A percentile compares a stretch with the other conserved stretches of the same genome.
phyloP scores from a whole-genome alignment of 768 basidiomycete species.

The Antrodiella citrinella region DNA sequence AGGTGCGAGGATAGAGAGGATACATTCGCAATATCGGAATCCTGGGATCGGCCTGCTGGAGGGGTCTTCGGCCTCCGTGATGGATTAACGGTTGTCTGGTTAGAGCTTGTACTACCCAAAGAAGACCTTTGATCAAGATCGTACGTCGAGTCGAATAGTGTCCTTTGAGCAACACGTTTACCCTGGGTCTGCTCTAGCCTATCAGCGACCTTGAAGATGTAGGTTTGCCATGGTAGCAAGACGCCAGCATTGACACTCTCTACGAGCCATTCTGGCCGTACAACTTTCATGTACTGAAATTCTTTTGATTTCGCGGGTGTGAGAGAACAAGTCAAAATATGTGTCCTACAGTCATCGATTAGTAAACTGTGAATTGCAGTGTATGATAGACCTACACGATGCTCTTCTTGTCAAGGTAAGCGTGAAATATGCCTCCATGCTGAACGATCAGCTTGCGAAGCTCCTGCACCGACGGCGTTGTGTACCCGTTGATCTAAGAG shows the following conservation, averaged over 20 bases:
- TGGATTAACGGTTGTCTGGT: neutral
- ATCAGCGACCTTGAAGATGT: conserved; percentile 45
- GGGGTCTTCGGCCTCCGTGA: conserved; percentile 3
- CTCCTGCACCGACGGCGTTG: conserved; percentile 79
- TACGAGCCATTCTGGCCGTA: conserved; percentile 80
- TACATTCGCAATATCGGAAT: neutral
- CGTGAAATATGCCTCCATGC: conserved; percentile 77
- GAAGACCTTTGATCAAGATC: no score
- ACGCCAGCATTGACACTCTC: conserved; percentile 62
- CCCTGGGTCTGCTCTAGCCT: conserved; percentile 45
- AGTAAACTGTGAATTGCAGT: neutral
- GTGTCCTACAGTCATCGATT: conserved; percentile 49
- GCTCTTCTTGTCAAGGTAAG: conserved; percentile 76
- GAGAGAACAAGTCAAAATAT: conserved; percentile 85
- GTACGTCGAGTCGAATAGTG: conserved; percentile 22
- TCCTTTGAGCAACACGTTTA: conserved; percentile 28
- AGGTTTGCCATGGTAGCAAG: conserved; percentile 78
- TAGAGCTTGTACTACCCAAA: neutral
- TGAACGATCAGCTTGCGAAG: conserved; percentile 70
- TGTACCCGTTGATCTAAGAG: conserved; percentile 81
- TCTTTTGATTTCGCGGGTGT: conserved; percentile 86
- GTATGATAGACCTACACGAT: conserved; percentile 46
- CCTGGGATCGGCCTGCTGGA: neutral
- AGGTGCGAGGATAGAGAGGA: neutral
- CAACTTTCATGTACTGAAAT: conserved; percentile 87